Base-by-base conservation (phyloP, 2,329 filamentous ascomycete species). In the Tricladium varicosporioides region DNA sequence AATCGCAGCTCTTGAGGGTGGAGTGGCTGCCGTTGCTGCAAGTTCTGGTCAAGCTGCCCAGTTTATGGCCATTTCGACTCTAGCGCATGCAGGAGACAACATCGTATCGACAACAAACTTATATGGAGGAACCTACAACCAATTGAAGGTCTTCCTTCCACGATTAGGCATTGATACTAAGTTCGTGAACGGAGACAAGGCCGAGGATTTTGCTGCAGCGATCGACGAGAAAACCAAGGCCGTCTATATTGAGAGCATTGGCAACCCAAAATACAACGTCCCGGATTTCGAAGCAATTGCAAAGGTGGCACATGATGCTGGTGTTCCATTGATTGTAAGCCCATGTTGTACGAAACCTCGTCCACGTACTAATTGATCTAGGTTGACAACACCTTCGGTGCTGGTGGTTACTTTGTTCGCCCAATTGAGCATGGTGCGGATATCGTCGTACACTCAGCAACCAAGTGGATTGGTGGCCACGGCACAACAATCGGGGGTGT, bases 381-480 rank as follows among this genome's bases (percentile, higher is more conserved):
- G 81, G 88, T 93, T 49, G 92, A 97, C 77, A 97, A 97, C 79
- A 97, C 92, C 8, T 97, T 97, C 67, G 93, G 92, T 48, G 92
- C 92, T 11, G 92, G 92, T 58, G 92, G 93, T 51, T 97, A 90
- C 80, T 95, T 91, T 72, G 79, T 87, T 65, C 85, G 88, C 5
- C 92, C 92, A 43, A 93, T 97, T 67, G 87, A 92, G 19, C 89
- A 96, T 73, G 92, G 92, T 54, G 92, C 90, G 62, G 92, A 97
- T 71, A 96, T 97, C 59, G 88, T 97, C 52, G 90, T 96, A 19
- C 92, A 97, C 80, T 94, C 89, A 42, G 92, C 92, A 10, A 96
- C 92, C 57, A 97, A 97, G 75, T 97, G 92, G 92, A 97, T 97
- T 61, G 92, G 92, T 56, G 92, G 92, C 44, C 93, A 97, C 74